Percentiles rank a stretch among this genome's conserved stretches.
These are phyloP conservation scores for Teratosphaeria pseudoeucalypti DNA, from an alignment of 2,329 filamentous ascomycete genomes.

Conservation along the genomic window DNA sequence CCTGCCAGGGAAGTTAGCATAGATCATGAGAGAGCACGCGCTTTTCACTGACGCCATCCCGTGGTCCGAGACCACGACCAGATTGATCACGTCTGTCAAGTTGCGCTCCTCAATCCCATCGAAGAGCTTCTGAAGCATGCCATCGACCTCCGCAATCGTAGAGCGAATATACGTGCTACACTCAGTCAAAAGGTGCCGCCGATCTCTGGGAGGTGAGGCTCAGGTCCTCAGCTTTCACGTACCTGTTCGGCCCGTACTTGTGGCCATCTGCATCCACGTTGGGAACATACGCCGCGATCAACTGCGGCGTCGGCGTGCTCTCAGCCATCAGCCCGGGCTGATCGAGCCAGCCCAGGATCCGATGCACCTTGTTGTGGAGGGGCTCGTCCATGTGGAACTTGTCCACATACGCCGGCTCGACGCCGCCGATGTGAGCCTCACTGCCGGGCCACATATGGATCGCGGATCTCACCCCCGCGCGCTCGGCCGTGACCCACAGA, in stretches of 20 bases:
- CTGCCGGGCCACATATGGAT: conserved; percentile 96
- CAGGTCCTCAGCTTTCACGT: too few relatives aligned
- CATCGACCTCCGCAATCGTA: conserved; percentile 71
- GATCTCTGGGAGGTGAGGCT: too few relatives aligned
- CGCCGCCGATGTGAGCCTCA: conserved; percentile 69
- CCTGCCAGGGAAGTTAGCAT: neutral
- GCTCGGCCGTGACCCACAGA: conserved; percentile 86
- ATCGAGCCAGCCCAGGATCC: conserved; percentile 76
- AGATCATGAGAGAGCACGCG: neutral
- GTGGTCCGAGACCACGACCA: conserved; percentile 94
- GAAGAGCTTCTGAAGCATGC: conserved; percentile 70
- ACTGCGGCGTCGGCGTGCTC: conserved; percentile 59
- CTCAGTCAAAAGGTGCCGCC: too few relatives aligned
- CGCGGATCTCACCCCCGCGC: conserved; percentile 64
- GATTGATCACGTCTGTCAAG: conserved; percentile 78
- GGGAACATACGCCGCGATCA: conserved; percentile 91
- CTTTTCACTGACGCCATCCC: conserved; percentile 60
- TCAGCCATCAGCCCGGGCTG: conserved; percentile 46
- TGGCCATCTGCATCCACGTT: conserved; percentile 85
- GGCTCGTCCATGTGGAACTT: conserved; percentile 70
- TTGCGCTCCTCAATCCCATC: conserved; percentile 69
- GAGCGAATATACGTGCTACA: conserved; percentile 64
- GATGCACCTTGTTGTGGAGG: conserved; percentile 63
- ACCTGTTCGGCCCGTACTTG: conserved; percentile 73
- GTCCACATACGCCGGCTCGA: conserved; percentile 72